Percentiles rank a stretch among this genome's conserved stretches.
Conservation (phyloP, 345 rosid species). For the Cardamine resedifolia region DNA sequence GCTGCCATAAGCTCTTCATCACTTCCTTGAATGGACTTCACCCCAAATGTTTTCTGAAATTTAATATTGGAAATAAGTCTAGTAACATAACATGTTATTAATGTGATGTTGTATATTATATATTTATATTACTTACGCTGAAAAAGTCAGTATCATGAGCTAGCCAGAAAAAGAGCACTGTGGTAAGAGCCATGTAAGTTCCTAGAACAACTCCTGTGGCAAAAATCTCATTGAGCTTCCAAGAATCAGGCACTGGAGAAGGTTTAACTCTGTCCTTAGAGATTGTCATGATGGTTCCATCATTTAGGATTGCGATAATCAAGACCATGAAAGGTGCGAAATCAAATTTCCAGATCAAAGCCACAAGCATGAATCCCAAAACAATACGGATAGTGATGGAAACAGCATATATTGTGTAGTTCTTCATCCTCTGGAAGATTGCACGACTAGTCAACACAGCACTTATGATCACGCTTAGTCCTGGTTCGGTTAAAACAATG, state of each 20-base stretch:
- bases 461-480: constrained; percentile 71
- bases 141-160: constrained; percentile 60
- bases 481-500: constrained; percentile 79
- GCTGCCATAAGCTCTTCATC: constrained; percentile 64
- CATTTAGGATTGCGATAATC: constrained; percentile 77
- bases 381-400: constrained; percentile 87
- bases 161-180: constrained; percentile 67
- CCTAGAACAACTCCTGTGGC: constrained; percentile 75
- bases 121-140: constrained; percentile 50
- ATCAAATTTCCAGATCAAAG: constrained; percentile 75
- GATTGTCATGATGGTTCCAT: constrained; percentile 88
- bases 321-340: constrained; percentile 87
- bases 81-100: neutral
- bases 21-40: constrained; percentile 42
- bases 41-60: constrained; percentile 54
- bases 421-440: constrained; percentile 90
- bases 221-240: constrained; percentile 82
- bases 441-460: constrained; percentile 83
- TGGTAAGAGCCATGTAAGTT: constrained; percentile 62
- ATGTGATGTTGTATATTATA: neutral
- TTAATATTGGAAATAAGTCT: neutral
- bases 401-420: constrained; percentile 87
- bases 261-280: constrained; percentile 82
- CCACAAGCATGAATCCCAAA: constrained; percentile 72
- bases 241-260: constrained; percentile 76